Evolutionary conservation across 768 basidiomycete species (phyloP).

Genomic region (Rubroboletus pulcherrimus): DNA sequence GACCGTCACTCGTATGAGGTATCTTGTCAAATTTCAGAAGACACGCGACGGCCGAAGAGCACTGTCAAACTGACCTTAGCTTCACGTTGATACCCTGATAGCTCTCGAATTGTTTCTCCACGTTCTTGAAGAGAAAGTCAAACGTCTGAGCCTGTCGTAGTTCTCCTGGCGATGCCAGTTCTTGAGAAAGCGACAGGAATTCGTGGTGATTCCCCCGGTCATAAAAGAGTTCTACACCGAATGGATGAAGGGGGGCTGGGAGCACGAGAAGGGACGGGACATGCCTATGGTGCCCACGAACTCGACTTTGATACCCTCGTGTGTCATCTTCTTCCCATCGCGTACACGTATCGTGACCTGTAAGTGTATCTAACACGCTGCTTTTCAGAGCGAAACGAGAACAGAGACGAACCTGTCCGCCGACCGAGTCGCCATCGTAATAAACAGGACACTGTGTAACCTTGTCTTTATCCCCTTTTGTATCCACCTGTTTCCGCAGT

Average conservation of each 20-base stretch:
- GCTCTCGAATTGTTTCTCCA: conserved; percentile 98
- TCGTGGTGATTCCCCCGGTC: conserved; percentile 98
- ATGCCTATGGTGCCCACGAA: conserved; percentile 93
- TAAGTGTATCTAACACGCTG: neutral
- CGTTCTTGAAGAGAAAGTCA: conserved; percentile 97
- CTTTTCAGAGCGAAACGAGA: neutral
- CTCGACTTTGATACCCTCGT: conserved; percentile 97
- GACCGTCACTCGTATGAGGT: conserved; percentile 88
- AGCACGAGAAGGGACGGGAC: conserved; percentile 23
- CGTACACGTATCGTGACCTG: conserved; percentile 85
- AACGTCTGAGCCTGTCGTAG: conserved; percentile 95
- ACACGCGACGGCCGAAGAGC: neutral
- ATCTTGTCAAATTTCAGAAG: conserved; percentile 46
- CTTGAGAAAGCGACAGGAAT: conserved; percentile 92
- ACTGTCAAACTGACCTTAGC: conserved; percentile 59
- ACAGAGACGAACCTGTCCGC: conserved; percentile 64
- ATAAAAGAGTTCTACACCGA: conserved; percentile 72
- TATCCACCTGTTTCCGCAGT: conserved; percentile 80
- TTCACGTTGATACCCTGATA: conserved; percentile 99
- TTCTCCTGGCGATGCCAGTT: conserved; percentile 93
- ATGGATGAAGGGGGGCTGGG: neutral
- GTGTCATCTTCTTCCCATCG: conserved; percentile 91
- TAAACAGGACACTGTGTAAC: conserved; percentile 84
- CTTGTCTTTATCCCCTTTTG: conserved; percentile 88
- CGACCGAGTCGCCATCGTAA: conserved; percentile 91